Evolutionary conservation across 495 filamentous ascomycete genomes (phyloP).

Genomic region (Daldinia childiae): DNA sequence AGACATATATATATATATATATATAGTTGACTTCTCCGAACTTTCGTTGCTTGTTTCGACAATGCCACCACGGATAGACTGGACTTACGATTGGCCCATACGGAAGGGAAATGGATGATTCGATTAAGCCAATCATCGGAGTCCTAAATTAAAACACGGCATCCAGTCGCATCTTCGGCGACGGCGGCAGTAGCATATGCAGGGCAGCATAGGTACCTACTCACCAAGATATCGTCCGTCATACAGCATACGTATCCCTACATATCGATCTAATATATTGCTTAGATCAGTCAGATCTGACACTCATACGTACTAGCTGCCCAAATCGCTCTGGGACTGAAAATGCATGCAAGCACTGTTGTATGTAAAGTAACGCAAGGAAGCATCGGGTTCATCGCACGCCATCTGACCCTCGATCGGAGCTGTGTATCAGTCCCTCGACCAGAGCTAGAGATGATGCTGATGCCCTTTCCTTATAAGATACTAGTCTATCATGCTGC

Average conservation of each 20-base stretch:
- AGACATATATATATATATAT: background rate
- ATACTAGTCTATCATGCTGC: conserved; percentile 24
- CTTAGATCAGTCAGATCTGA: conserved; percentile 29
- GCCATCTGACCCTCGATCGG: conserved; percentile 40
- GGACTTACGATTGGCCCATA: background rate
- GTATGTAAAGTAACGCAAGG: conserved; percentile 19
- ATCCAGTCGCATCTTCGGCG: conserved; percentile 4
- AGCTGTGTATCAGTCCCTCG: conserved; percentile 29
- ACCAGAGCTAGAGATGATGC: conserved; percentile 31
- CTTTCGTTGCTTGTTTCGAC: background rate
- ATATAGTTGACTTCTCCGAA: too few species aligned
- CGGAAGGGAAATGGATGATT: conserved; percentile 12
- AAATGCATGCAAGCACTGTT: conserved; percentile 35
- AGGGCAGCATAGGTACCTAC: background rate
- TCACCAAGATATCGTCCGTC: conserved; percentile 23
- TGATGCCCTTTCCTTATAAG: conserved; percentile 25
- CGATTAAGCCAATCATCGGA: conserved; percentile 24
- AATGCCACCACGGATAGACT: background rate
- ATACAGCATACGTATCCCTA: conserved; percentile 30
- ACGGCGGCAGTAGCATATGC: conserved; percentile 12
- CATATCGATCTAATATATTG: conserved; percentile 20
- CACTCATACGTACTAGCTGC: conserved; percentile 19
- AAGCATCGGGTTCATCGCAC: conserved; percentile 34
- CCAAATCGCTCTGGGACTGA: conserved; percentile 13
- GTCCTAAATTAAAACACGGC: conserved; percentile 23